phyloP scores from a whole-genome alignment of 805 yeast genomes.

The Metschnikowia shivogae region DNA sequence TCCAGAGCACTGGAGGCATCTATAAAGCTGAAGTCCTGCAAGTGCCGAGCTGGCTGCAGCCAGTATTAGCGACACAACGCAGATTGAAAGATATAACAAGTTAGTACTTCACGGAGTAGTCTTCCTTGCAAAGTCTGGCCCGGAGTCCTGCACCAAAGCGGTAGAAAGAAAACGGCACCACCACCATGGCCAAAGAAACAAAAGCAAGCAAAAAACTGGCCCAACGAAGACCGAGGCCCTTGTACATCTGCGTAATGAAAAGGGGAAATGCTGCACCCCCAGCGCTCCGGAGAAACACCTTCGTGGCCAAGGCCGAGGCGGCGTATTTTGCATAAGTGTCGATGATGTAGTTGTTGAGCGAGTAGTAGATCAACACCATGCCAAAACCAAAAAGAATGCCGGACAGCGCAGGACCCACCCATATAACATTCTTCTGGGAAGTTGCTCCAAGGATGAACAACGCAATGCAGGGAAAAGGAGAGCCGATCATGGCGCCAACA shows the following conservation, averaged over 20 bases:
- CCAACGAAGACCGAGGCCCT: slow-evolving; percentile 71
- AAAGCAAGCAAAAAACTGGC: slow-evolving; percentile 77
- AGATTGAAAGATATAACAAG: too few relatives aligned
- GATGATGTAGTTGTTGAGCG: slow-evolving; percentile 75
- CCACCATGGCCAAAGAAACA: slow-evolving; percentile 70
- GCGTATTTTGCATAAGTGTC: slow-evolving; percentile 84
- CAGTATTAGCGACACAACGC: too few relatives aligned
- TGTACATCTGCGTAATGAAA: slow-evolving; percentile 78
- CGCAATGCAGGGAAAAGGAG: slow-evolving; percentile 79
- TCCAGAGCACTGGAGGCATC: too few relatives aligned
- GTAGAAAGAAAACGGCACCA: slow-evolving; percentile 68
- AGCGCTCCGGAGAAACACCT: slow-evolving; percentile 73
- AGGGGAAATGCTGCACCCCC: slow-evolving; percentile 87
- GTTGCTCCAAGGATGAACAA: slow-evolving; percentile 80
- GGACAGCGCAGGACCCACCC: slow-evolving; percentile 61
- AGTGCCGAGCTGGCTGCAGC: too few relatives aligned
- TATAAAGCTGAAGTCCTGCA: too few relatives aligned
- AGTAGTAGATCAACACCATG: slow-evolving; percentile 56
- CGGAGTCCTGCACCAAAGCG: slow-evolving; percentile 62
- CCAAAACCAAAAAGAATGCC: slow-evolving; percentile 60
- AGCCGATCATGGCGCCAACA: slow-evolving; percentile 76
- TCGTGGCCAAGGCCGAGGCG: slow-evolving; percentile 77
- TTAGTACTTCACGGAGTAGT: slow-evolving; percentile 35
- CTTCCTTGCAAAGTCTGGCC: slow-evolving; percentile 61
- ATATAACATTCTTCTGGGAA: slow-evolving; percentile 58